Evolutionary conservation across 2,329 filamentous ascomycete genomes (phyloP).

Genomic region (Fusarium sp.): DNA sequence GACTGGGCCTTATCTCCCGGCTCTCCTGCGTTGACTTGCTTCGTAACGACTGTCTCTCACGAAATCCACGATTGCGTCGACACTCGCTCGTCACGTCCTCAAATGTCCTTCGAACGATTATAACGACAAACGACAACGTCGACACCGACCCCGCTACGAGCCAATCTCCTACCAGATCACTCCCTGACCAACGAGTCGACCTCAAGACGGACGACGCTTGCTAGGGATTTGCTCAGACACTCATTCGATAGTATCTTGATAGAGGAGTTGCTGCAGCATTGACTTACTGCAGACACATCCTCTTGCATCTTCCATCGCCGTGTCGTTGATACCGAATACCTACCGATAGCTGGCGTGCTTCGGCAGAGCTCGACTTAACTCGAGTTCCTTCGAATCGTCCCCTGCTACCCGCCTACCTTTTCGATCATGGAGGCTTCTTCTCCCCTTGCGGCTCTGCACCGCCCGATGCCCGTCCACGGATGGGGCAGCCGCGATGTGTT

Average conservation of each 20-base stretch:
- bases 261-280: conserved; percentile 49
- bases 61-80: conserved; percentile 33
- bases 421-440: conserved; percentile 88
- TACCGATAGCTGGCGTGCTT: conserved; percentile 32
- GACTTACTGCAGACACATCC: conserved; percentile 45
- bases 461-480: conserved; percentile 68
- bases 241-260: conserved; percentile 24
- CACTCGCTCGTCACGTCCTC: conserved; percentile 39
- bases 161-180: conserved; percentile 32
- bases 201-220: conserved; percentile 15
- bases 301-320: conserved; percentile 31
- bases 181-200: conserved; percentile 26
- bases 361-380: conserved; percentile 30
- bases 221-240: conserved; percentile 17
- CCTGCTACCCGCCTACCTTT: conserved; percentile 6
- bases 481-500: conserved; percentile 70
- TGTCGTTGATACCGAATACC: conserved; percentile 43
- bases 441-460: conserved; percentile 92
- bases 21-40: conserved; percentile 12
- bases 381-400: conserved; percentile 34
- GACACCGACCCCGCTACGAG: conserved; percentile 42
- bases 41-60: conserved; percentile 35
- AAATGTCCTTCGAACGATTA: conserved; percentile 49
- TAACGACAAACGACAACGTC: conserved; percentile 46
- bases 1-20: conserved; percentile 29